Evolutionary conservation across 1,284 basidiomycete species (phyloP).

Genomic region (Rhodofomes roseus): DNA sequence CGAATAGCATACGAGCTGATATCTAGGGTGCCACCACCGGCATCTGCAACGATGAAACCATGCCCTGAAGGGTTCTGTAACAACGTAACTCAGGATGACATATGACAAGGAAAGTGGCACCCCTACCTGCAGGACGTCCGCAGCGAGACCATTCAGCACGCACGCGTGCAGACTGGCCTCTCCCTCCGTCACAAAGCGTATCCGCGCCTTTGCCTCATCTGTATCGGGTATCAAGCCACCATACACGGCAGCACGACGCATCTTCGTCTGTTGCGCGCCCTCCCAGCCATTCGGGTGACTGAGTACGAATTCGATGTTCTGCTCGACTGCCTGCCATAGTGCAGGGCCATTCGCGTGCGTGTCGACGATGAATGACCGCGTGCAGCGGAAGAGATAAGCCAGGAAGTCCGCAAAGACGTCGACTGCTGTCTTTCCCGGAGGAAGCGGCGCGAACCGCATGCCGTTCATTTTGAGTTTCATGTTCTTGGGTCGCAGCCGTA

Average conservation of each 20-base stretch:
- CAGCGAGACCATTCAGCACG: constrained; percentile 68
- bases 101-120: not conserved
- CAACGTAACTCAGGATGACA: not conserved
- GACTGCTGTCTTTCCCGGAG: constrained; percentile 59
- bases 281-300: constrained; percentile 83
- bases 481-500: constrained; percentile 66
- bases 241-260: constrained; percentile 65
- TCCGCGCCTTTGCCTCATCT: constrained; percentile 62
- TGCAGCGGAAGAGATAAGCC: constrained; percentile 67
- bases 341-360: constrained; percentile 66
- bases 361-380: constrained; percentile 67
- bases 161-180: constrained; percentile 79
- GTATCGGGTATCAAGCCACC: constrained; percentile 69
- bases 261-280: constrained; percentile 72
- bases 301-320: constrained; percentile 66
- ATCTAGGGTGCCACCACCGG: constrained; percentile 76
- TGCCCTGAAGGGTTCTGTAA: constrained; percentile 61
- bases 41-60: constrained; percentile 74
- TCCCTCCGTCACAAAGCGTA: constrained; percentile 76
- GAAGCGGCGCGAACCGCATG: constrained; percentile 65
- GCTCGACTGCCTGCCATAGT: constrained; percentile 63
- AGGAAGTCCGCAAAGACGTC: constrained; percentile 78
- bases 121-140: constrained; percentile 66
- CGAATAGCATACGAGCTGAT: constrained; percentile 74
- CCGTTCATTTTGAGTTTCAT: constrained; percentile 81